Base-by-base conservation (phyloP, 208 protist genomes). In the Crithidia brevicula region DNA sequence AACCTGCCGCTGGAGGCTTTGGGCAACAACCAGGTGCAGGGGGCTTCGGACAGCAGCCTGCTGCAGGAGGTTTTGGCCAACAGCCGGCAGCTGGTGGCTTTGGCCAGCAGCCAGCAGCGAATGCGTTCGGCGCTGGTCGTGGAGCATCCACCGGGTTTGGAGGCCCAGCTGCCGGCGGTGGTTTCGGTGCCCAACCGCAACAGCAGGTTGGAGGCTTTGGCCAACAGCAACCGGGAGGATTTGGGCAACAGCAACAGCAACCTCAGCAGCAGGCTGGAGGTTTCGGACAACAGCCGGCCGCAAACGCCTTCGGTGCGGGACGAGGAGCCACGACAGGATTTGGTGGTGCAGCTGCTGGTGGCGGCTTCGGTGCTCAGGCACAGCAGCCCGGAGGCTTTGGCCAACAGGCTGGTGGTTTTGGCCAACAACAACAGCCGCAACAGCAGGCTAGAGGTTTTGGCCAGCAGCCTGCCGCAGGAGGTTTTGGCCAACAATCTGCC, bases 401-500 rank as follows among this genome's bases (percentile, higher is more conserved):
- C n/a, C n/a, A n/a, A 10, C 57, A 22, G 36, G 64, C n/a, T 15
- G 38, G 49, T 9, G 49, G 27, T 23, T 51, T 51, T 51, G 46
- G 46, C 46, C 77, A 67, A 33, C 40, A 64, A 18, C n/a, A n/a
- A n/a, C n/a, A n/a, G n/a, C n/a, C n/a, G n/a, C n/a, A n/a, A n/a
- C n/a, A n/a, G n/a, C n/a, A n/a, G n/a, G n/a, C n/a, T n/a, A 36
- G 47, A 20, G 49, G 36, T 8, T 67, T 67, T 15, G 58, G 57
- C 40, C 42, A n/a, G n/a, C n/a, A n/a, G n/a, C n/a, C n/a, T n/a
- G 53, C 62, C 9, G 33, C 51, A 40, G 69, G 67, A 28, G 77
- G 77, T 2, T 87, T 87, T 74, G 82, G 77, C 10, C 70, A 76
- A 40, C 27, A n/a, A n/a, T n/a, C 73, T 31, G 53, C 65, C 6